Conservation (phyloP, 176 grass and related monocot species). For the Elymus sibiricus region DNA sequence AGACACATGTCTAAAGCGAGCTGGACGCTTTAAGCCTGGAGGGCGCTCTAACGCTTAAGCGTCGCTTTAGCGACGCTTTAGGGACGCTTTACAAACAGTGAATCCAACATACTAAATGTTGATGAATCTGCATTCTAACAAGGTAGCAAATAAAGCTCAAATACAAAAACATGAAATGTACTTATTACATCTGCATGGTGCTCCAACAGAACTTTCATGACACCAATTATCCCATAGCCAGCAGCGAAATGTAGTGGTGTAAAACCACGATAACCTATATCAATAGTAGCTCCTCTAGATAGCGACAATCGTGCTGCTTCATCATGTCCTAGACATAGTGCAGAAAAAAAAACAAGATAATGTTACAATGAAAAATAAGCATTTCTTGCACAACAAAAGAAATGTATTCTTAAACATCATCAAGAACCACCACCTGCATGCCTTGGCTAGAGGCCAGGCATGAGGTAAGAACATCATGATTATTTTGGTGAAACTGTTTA, state of each 20-base stretch:
- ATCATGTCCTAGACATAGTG: neutral
- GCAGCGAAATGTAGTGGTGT: conserved; percentile 1
- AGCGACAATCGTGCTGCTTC: neutral
- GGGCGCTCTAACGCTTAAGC: too few relatives aligned
- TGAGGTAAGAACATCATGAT: neutral
- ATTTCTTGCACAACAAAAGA: neutral
- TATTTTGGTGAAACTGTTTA: neutral
- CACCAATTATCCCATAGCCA: neutral
- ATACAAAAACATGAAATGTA: neutral
- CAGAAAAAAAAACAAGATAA: neutral
- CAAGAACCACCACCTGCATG: neutral
- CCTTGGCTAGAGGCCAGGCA: neutral
- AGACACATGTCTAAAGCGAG: too few relatives aligned
- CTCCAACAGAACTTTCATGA: neutral
- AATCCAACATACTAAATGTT: neutral
- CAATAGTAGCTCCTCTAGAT: neutral
- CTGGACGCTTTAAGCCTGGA: too few relatives aligned
- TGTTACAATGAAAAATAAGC: neutral
- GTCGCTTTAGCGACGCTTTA: too few relatives aligned
- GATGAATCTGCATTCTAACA: neutral
- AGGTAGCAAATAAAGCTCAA: neutral
- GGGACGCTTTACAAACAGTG: too few relatives aligned
- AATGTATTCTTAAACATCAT: neutral
- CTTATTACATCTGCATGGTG: neutral
- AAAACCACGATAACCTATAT: neutral